phyloP scores from a whole-genome alignment of 1,139 yeast genomes.

The Geotrichum restrictum region DNA sequence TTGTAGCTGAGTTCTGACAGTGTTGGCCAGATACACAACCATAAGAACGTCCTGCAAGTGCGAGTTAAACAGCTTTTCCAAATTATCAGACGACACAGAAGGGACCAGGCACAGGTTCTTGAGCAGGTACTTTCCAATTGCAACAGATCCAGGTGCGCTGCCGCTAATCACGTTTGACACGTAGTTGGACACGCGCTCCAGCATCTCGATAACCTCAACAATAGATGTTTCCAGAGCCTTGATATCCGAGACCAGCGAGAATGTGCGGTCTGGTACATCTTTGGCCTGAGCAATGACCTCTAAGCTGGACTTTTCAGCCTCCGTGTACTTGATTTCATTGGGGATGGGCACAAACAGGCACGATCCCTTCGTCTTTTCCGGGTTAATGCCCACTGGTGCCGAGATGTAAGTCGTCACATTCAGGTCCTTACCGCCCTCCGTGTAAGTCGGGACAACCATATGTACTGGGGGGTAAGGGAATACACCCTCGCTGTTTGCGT shows the following conservation, averaged over 20 bases:
- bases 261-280: constrained; percentile 39
- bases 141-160: constrained; percentile 44
- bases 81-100: constrained; percentile 54
- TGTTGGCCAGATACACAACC: constrained; percentile 79
- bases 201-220: constrained; percentile 51
- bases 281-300: constrained; percentile 39
- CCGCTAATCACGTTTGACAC: constrained; percentile 47
- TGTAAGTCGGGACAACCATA: constrained; percentile 48
- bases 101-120: constrained; percentile 62
- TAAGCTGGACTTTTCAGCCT: constrained; percentile 49
- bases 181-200: constrained; percentile 53
- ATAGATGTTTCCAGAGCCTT: constrained; percentile 54
- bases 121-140: constrained; percentile 64
- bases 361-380: constrained; percentile 49
- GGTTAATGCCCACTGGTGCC: constrained; percentile 63
- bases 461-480: constrained; percentile 77
- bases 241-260: constrained; percentile 43
- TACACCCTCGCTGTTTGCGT: constrained; percentile 58
- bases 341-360: constrained; percentile 79
- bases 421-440: constrained; percentile 43
- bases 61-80: constrained; percentile 61
- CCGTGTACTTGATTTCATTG: constrained; percentile 57
- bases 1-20: constrained; percentile 81
- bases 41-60: constrained; percentile 80
- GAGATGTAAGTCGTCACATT: constrained; percentile 68